A percentile compares a stretch with the other conserved stretches of the same genome.
These are phyloP conservation scores for Xylaria scruposa DNA, from an alignment of 495 filamentous ascomycete species.

Conservation along the genomic window DNA sequence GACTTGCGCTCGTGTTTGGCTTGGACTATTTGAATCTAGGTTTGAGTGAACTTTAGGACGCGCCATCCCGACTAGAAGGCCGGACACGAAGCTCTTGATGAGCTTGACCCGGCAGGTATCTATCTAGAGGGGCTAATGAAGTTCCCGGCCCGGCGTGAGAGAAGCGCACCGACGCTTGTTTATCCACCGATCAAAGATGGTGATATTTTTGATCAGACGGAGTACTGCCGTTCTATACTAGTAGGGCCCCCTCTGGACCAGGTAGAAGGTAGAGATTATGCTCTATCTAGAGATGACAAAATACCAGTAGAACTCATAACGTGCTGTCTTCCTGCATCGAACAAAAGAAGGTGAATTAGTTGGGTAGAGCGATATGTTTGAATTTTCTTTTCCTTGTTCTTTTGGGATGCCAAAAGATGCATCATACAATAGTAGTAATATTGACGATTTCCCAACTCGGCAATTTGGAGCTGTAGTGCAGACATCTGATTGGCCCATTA, in stretches of 20 bases:
- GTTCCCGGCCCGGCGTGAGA: not conserved
- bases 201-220: too few species aligned
- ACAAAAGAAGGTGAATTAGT: too few species aligned
- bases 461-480: not conserved
- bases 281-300: too few species aligned
- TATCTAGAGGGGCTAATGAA: not conserved
- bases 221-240: too few species aligned
- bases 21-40: not conserved
- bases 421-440: not conserved
- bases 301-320: too few species aligned
- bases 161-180: not conserved
- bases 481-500: not conserved
- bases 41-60: not conserved
- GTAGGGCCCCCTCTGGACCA: too few species aligned
- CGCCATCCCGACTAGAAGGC: not conserved
- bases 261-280: too few species aligned
- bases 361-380: too few species aligned
- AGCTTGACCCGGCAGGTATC: not conserved
- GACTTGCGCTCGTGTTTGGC: not conserved
- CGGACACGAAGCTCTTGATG: not conserved
- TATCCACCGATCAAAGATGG: too few species aligned
- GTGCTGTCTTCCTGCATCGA: too few species aligned
- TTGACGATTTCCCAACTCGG: conserved; percentile 2
- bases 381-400: not conserved
- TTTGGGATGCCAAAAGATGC: too few species aligned